A percentile compares a stretch with the other conserved stretches of the same genome.
Evolutionary conservation across 2,329 filamentous ascomycete species (phyloP).

Genomic region (Botryotinia narcissicola): DNA sequence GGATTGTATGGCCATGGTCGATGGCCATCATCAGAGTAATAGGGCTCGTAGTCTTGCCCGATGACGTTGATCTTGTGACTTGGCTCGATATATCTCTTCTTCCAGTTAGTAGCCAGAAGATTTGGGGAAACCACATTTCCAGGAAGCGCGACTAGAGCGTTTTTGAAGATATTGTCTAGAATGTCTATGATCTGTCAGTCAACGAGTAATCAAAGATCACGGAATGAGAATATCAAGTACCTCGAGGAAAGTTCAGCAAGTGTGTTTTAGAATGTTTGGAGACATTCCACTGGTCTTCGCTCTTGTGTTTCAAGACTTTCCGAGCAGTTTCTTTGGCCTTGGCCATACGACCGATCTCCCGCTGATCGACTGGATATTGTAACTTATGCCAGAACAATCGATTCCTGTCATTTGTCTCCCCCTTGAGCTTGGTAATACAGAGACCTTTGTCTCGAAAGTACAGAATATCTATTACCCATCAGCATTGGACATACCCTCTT

Average conservation of each 20-base stretch:
- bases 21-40: too few relatives aligned
- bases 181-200: not conserved
- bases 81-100: not conserved
- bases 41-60: not conserved
- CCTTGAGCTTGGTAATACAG: not conserved
- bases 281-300: not conserved
- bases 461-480: not conserved
- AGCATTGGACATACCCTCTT: not conserved
- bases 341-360: not conserved
- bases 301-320: not conserved
- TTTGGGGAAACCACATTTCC: not conserved
- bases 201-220: too few relatives aligned
- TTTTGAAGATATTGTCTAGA: not conserved
- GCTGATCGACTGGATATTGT: not conserved
- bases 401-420: too few relatives aligned
- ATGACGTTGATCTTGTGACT: not conserved
- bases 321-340: not conserved
- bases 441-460: not conserved
- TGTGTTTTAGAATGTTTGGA: not conserved
- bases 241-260: not conserved
- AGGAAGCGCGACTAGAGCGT: not conserved
- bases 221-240: not conserved
- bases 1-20: not conserved
- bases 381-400: not conserved
- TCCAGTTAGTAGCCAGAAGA: not conserved